Evolutionary conservation across 768 basidiomycete genomes (phyloP), one percentile per base, ranked within the genome.

Genomic region (Psilocybe tampanensis): DNA sequence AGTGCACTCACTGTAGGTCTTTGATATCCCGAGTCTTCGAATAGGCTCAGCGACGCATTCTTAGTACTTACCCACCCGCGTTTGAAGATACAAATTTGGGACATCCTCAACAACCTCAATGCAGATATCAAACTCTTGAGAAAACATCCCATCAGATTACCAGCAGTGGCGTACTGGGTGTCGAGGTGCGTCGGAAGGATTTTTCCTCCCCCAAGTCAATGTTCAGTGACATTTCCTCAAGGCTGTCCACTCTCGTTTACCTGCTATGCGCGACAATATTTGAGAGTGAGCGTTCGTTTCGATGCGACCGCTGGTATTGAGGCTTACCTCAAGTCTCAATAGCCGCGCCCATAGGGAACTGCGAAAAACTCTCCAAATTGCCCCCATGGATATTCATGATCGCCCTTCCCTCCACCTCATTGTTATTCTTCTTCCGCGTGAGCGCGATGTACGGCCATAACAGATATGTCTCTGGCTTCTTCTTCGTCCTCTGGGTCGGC

Each of bases 311-410:
- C 7, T 13, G 12, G n/a, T 6, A 39, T n/a, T 3, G 12, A 13
- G 3, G 36, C 15, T n/a, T 47, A 19, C n/a, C 3, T 47, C 49
- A 41, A 1, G n/a, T 23, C 34, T 21, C 44, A 2, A 22, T 32
- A 61, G 60, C 60, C 26, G 55, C 63, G 12, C 60, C 63, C 6
- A 58, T 60, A 15, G 60, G 63, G 18, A 45, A 61, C 32, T 64
- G 63, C 39, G 33, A 26, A 6, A 8, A 29, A 22, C 36, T 23
- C 24, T 42, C 32, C 2, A 29, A 32, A n/a, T 32, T 26, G 13
- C 34, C 43, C 4, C 42, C 32, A 19, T 56, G 55, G 55, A 42
- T 56, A 5, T 59, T 42, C 21, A 45, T 56, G 1, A 13, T 64
- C 17, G 39, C 60, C 1, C 44, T 62, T 1, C 36, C 55, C 2